phyloP scores from a whole-genome alignment of 495 filamentous ascomycete species.

The Lasiosphaeria miniovina region DNA sequence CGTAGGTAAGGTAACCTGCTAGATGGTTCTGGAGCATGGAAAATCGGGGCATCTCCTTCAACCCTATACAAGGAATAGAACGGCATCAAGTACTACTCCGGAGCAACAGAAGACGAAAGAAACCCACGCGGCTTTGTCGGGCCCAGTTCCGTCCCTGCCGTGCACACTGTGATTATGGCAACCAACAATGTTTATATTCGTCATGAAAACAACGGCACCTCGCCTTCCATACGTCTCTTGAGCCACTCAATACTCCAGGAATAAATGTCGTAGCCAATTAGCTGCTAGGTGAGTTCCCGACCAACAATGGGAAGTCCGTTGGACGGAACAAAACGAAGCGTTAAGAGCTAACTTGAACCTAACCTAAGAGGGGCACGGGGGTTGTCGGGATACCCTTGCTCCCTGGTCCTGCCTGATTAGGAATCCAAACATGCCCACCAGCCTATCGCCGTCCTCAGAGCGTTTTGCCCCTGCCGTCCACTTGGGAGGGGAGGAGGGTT shows the following conservation, averaged over 20 bases:
- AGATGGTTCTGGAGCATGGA: too few relatives aligned
- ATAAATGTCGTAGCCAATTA: too few relatives aligned
- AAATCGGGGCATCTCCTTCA: too few relatives aligned
- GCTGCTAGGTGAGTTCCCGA: too few relatives aligned
- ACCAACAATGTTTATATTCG: background rate
- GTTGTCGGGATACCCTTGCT: constrained; percentile 18
- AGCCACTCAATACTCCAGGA: too few relatives aligned
- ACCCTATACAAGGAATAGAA: too few relatives aligned
- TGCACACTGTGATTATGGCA: background rate
- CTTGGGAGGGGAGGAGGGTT: background rate
- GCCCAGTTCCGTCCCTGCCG: background rate
- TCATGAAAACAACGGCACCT: background rate
- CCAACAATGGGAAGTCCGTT: too few relatives aligned
- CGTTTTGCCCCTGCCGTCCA: background rate
- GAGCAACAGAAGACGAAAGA: too few relatives aligned
- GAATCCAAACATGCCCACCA: constrained; percentile 15
- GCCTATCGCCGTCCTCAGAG: constrained; percentile 15
- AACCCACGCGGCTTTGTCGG: background rate
- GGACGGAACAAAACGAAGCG: too few relatives aligned
- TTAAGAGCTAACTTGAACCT: too few relatives aligned
- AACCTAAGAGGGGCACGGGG: background rate
- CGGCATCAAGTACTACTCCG: too few relatives aligned
- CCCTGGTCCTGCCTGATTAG: constrained; percentile 26
- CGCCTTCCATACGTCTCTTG: background rate
- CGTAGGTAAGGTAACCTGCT: too few relatives aligned